Evolutionary conservation across 495 filamentous ascomycete genomes (phyloP).

Genomic region (Wilcoxina mikolae): DNA sequence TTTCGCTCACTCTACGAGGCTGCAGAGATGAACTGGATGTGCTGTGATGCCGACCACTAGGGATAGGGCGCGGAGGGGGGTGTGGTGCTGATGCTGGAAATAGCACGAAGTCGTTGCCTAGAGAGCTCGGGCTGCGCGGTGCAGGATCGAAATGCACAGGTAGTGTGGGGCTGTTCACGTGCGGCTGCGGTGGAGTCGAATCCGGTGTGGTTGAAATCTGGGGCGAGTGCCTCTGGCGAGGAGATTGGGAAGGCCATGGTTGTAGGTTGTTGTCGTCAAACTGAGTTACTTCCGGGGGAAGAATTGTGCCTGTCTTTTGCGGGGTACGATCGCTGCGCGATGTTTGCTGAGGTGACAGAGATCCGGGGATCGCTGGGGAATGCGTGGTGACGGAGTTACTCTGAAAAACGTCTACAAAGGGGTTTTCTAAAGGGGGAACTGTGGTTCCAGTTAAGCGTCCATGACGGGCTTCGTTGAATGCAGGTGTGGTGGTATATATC

Average conservation of each 20-base stretch:
- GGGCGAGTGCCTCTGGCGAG: slow-evolving; percentile 26
- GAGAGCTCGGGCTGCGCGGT: slow-evolving; percentile 13
- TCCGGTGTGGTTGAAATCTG: slow-evolving; percentile 17
- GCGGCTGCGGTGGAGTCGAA: background rate
- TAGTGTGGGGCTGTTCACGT: slow-evolving; percentile 8
- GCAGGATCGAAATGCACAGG: slow-evolving; percentile 26
- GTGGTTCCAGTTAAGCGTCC: slow-evolving; percentile 19
- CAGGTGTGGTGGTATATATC: slow-evolving; percentile 11
- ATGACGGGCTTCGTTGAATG: slow-evolving; percentile 21
- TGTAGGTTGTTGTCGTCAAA: slow-evolving; percentile 25
- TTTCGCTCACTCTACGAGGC: slow-evolving; percentile 39
- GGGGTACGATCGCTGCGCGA: slow-evolving; percentile 24
- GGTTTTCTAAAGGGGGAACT: slow-evolving; percentile 3
- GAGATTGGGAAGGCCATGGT: slow-evolving; percentile 26
- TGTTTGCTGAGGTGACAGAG: slow-evolving; percentile 17
- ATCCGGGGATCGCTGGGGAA: slow-evolving; percentile 29
- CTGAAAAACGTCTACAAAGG: slow-evolving; percentile 12
- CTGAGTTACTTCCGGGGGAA: slow-evolving; percentile 27
- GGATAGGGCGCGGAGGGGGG: slow-evolving; percentile 19
- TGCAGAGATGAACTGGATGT: slow-evolving; percentile 23
- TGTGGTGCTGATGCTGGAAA: slow-evolving; percentile 19
- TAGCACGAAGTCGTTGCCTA: slow-evolving; percentile 28
- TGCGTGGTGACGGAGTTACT: slow-evolving; percentile 23
- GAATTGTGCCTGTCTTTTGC: slow-evolving; percentile 27
- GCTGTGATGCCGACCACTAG: slow-evolving; percentile 22